Evolutionary conservation across 2,329 filamentous ascomycete genomes (phyloP), one percentile per base, ranked within the genome.

Genomic region (Exophiala bonariae): DNA sequence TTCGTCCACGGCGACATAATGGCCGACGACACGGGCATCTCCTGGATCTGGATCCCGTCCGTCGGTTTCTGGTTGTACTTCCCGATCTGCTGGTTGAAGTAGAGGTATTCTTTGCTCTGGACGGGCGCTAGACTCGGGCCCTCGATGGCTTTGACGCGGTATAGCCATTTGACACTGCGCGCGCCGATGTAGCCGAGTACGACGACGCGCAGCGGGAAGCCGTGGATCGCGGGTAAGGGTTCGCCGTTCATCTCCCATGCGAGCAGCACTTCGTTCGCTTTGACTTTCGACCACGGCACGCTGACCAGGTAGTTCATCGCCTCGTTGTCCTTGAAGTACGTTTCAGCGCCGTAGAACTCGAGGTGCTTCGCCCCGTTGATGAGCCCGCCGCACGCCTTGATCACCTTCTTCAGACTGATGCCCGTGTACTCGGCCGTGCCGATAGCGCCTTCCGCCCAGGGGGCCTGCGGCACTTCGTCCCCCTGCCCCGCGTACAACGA

Each of bases 231-330:
- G 0, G 83, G 83, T 0, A 87, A 68, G 0, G 74, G 72, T 50
- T 83, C 69, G 3, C 78, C 82, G 52, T 87, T 87, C 84, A 87
- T 87, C 58, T 86, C 80, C 82, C 82, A 87, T 0, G 79, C 80
- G 0, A 87, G 71, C 40, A 87, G 69, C 0, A 87, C 84, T 58
- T 87, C 81, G 52, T 84, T 77, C 3, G 73, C 66, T 55, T 81
- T 83, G 35, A 86, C 82, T 63, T 87, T 87, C 4, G 77, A 75
- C 70, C 76, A 83, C 0, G 85, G 84, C 0, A 87, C 80, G 9
- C 75, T 80, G 34, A 87, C 82, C 16, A 78, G 70, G 57, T 87
- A 88, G 63, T 87, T 87, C 67, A 78, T 79, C 0, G 76, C 73
- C 32, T 84, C 66, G 9, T 77, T 74, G 39, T 81, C 79, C 63